Conservation (phyloP, 108 stramenopile species). For the Poteriospumella lacustris region DNA sequence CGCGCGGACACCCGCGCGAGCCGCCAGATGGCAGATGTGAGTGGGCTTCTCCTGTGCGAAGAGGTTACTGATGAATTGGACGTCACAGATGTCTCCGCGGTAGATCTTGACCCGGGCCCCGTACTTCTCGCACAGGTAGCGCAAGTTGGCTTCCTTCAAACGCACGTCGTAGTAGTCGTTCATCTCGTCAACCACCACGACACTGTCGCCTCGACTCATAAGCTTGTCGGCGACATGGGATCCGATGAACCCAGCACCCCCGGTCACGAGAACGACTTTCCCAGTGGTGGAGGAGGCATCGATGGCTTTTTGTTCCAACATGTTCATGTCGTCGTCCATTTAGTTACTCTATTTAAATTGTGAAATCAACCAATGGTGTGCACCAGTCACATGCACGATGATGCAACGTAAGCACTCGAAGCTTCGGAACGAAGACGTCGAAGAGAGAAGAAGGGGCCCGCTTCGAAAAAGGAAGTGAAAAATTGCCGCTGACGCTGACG, state of each 20-base stretch:
- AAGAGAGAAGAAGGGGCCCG: no score
- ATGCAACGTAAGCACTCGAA: no score
- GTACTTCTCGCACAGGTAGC: constrained; percentile 49
- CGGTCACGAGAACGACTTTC: constrained; percentile 96
- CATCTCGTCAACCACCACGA: constrained; percentile 93
- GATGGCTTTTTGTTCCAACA: no score
- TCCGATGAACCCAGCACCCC: constrained; percentile 94
- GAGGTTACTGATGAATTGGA: constrained; percentile 65
- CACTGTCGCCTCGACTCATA: constrained; percentile 80
- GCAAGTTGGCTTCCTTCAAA: constrained; percentile 79
- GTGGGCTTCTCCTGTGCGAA: constrained; percentile 61
- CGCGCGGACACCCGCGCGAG: constrained; percentile 27
- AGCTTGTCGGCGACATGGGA: constrained; percentile 64
- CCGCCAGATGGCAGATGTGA: constrained; percentile 24
- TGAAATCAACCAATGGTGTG: no score
- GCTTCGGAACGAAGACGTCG: no score
- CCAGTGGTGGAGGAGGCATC: no score
- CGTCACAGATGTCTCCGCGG: constrained; percentile 86
- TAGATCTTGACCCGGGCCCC: constrained; percentile 37
- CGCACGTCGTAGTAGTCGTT: constrained; percentile 93
- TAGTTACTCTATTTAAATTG: no score
- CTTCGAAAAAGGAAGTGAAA: no score
- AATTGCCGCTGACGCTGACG: no score
- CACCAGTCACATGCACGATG: no score
- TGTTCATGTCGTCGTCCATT: no score